phyloP scores from a whole-genome alignment of 2,329 filamentous ascomycete species.

The Clonostachys chloroleuca region DNA sequence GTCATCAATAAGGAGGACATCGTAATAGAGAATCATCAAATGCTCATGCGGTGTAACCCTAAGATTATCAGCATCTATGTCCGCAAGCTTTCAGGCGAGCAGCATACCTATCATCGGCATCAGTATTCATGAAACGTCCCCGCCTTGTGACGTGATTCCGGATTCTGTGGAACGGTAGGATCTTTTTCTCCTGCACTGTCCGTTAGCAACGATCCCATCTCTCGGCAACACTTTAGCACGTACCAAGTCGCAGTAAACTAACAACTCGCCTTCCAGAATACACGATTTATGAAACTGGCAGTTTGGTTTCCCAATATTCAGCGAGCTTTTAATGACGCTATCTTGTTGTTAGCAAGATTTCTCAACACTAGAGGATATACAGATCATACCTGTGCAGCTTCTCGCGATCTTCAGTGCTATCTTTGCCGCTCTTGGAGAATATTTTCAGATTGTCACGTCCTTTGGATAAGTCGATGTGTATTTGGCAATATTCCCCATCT shows the following conservation, averaged over 20 bases:
- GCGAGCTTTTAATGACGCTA: slow-evolving; percentile 56
- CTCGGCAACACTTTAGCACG: slow-evolving; percentile 3
- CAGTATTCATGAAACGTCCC: slow-evolving; percentile 63
- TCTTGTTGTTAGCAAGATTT: slow-evolving; percentile 5
- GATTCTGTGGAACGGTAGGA: slow-evolving; percentile 77
- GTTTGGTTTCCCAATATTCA: slow-evolving; percentile 53
- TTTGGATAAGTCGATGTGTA: slow-evolving; percentile 69
- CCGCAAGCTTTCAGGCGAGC: neutral
- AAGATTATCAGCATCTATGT: neutral
- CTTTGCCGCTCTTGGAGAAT: slow-evolving; percentile 89
- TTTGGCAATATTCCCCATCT: slow-evolving; percentile 87
- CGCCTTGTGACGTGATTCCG: slow-evolving; percentile 74
- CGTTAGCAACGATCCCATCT: too few species aligned
- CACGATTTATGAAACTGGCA: slow-evolving; percentile 61
- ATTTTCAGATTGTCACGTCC: slow-evolving; percentile 60
- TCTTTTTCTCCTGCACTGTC: slow-evolving; percentile 41
- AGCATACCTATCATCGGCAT: slow-evolving; percentile 63
- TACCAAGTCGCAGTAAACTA: slow-evolving; percentile 68
- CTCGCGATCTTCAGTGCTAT: slow-evolving; percentile 70
- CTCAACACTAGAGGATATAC: neutral
- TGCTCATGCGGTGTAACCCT: slow-evolving; percentile 47
- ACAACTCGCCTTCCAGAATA: slow-evolving; percentile 79
- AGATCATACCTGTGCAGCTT: slow-evolving; percentile 49
- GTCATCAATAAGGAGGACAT: slow-evolving; percentile 49
- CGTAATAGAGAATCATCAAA: slow-evolving; percentile 59